Evolutionary conservation across 371 early-diverging fungal genomes (phyloP).

Genomic region (Mucor indicus): DNA sequence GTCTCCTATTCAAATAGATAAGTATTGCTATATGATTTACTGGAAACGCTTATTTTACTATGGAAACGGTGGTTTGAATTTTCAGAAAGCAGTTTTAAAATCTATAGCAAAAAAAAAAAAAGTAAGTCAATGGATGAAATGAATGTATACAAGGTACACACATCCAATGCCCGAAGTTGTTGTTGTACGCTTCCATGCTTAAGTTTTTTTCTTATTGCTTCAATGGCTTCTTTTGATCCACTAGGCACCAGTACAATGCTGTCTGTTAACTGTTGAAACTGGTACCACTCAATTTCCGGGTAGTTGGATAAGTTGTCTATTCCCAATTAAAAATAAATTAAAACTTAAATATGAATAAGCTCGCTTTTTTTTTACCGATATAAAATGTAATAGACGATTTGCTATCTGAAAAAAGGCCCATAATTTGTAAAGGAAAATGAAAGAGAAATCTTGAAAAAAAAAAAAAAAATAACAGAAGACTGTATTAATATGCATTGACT

Average conservation of each 20-base stretch:
- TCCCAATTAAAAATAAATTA: not conserved
- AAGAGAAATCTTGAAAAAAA: not conserved
- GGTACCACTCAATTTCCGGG: conserved; percentile 45
- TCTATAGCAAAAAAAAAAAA: conserved; percentile 12
- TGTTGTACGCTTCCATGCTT: conserved; percentile 41
- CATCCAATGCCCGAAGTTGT: conserved; percentile 35
- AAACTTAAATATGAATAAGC: not conserved
- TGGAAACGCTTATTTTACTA: conserved; percentile 20
- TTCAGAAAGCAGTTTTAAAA: conserved; percentile 42
- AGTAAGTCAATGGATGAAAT: not conserved
- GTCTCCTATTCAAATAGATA: conserved; percentile 22
- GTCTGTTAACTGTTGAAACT: conserved; percentile 39
- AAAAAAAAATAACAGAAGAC: not conserved
- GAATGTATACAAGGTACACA: not conserved
- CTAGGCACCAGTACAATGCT: conserved; percentile 35
- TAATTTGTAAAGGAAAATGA: conserved; percentile 2
- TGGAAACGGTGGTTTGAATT: conserved; percentile 36
- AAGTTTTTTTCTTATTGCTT: conserved; percentile 35
- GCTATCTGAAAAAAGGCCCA: conserved; percentile 43
- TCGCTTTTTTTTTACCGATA: conserved; percentile 25
- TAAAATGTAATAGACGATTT: conserved; percentile 42
- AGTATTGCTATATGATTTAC: not conserved
- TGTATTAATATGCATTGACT: too few relatives aligned
- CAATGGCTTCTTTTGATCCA: conserved; percentile 38
- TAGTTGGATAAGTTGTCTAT: conserved; percentile 39